Base-by-base conservation (phyloP, 129 eudicot species). In the Smallanthus sonchifolius region DNA sequence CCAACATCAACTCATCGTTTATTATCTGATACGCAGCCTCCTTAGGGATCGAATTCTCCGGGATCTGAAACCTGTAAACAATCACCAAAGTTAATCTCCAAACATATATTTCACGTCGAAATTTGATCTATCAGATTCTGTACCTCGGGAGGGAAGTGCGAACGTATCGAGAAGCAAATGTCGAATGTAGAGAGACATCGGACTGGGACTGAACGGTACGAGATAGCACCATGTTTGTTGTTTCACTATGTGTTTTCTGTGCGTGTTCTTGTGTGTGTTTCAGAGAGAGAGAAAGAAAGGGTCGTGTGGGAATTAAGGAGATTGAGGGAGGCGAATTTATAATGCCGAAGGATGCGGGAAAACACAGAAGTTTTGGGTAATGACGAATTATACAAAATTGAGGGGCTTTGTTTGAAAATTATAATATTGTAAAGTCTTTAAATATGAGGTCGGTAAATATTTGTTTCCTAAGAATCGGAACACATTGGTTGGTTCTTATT, bases 1-100 rank as follows among this genome's bases (percentile, higher is more conserved):
- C 97, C 61, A 92, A 42, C 97, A 92, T 92, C n/a, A 92, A 77
- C 71, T 92, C 97, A 70, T 92, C 97, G 77, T 92, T 89, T 48
- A 92, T 92, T 17, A 88, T 88, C 72, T 92, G 97, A 67, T 77
- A 92, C 42, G 96, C 96, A 28, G 95, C 97, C 43, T 92, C 97
- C 67, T 85, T 92, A 0, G 97, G 97, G 42, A 91, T 91, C 82
- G 97, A 84, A 48, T 76, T 81, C 17, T 86, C 86, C 3, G 88
- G 87, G 77, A 92, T 85, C 85, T 81, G 79, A 54, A 73, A 92
- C 87, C 97, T 88, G 61, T 43, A 54, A 3, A 48, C 52, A 37
- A 24, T 2, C 20, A 63, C 40, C n/a, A 5, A 30, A 49, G 17
- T 70, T 0, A 70, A 70, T 28, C 62, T 40, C 75, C 2, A 17